Evolutionary conservation across 73 alveolate species (phyloP), one percentile per base, ranked within the genome.

Genomic region (Uronychia setigera): DNA sequence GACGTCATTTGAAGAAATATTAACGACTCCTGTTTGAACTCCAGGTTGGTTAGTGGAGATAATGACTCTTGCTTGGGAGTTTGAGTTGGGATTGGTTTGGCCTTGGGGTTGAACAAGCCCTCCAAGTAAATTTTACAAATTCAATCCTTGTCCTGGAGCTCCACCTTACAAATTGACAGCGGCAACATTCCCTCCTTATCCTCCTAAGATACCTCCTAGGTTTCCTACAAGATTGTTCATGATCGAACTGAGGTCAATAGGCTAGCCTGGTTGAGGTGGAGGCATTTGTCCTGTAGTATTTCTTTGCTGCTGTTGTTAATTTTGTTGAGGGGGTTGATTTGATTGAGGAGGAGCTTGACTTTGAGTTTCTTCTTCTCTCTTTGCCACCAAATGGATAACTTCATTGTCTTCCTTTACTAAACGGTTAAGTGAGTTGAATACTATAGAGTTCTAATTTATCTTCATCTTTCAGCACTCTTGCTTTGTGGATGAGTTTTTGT

Each of bases 331-430:
- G n/a, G n/a, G n/a, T 46, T 46, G 67, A 19, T 46, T 46, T 19
- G 5, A 19, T 11, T 5, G 67, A 46, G 67, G 67, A 46, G 67
- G 92, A 60, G 32, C 86, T 30, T 67, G n/a, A n/a, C n/a, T n/a
- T n/a, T n/a, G n/a, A n/a, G n/a, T n/a, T n/a, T n/a, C n/a, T n/a
- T n/a, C n/a, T n/a, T n/a, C 92, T 0, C 83, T 59, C 33, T 30
- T 88, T 1, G 86, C 90, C 94, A 88, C 76, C 74, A 92, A 25
- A 87, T 92, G 95, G 11, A 92, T 81, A 14, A 91, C 79, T 32
- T 89, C 91, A 1, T 88, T 94, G 89, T 92, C 94, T 80, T 92
- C 94, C 86, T 86, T 92, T 32, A 92, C 88, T 86, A 80, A 77
- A 1, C 31, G 31, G 25, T 32, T 26, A 58, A 31, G 31, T 29